These are phyloP conservation scores for Helicocarpus griseus DNA, from an alignment of 2,329 filamentous ascomycete species.

Conservation along the genomic window DNA sequence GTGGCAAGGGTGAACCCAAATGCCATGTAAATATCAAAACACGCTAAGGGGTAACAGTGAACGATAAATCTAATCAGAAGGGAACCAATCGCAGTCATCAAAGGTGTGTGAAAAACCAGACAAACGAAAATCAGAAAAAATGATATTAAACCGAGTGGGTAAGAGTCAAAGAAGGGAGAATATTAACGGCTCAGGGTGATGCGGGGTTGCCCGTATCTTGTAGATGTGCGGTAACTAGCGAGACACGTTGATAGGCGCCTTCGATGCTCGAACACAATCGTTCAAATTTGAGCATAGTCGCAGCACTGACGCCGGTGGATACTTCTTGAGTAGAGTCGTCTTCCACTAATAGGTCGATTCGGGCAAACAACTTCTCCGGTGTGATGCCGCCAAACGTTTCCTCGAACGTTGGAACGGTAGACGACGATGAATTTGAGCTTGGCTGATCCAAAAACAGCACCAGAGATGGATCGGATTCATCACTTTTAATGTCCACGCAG, in stretches of 20 bases:
- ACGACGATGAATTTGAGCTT: conserved; percentile 34
- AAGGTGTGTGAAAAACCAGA: not conserved
- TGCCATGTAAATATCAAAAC: not conserved
- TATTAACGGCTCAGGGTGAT: not conserved
- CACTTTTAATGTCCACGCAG: conserved; percentile 41
- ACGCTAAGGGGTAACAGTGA: not conserved
- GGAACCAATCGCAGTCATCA: not conserved
- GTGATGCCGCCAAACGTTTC: conserved; percentile 43
- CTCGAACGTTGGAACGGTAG: conserved; percentile 16
- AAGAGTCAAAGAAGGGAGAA: not conserved
- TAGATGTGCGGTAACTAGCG: conserved; percentile 30
- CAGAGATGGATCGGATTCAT: conserved; percentile 42
- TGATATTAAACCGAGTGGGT: no score
- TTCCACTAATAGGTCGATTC: conserved; percentile 55
- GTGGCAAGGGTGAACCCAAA: not conserved
- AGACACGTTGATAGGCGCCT: conserved; percentile 33
- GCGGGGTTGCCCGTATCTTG: not conserved
- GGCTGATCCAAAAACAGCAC: conserved; percentile 44
- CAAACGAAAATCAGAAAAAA: no score
- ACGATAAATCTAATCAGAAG: not conserved
- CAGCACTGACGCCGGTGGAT: conserved; percentile 16
- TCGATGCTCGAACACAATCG: conserved; percentile 32
- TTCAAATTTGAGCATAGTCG: conserved; percentile 25
- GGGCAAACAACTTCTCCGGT: conserved; percentile 54
- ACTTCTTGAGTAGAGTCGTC: conserved; percentile 1